Base-by-base conservation (phyloP, 2,329 filamentous ascomycete genomes). In the Dactylellina sp. region DNA sequence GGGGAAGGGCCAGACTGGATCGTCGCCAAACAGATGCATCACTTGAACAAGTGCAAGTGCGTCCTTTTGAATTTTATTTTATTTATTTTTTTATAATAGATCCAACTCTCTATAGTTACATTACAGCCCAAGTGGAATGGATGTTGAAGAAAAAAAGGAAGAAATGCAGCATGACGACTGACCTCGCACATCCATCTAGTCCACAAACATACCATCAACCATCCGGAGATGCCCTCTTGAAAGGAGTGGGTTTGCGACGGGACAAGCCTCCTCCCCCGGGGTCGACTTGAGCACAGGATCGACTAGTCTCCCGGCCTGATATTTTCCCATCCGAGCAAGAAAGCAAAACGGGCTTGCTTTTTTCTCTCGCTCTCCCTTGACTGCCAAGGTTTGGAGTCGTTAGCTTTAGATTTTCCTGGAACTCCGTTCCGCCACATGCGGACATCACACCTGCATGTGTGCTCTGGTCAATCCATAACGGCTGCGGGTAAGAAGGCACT, bases 381-480 rank as follows among this genome's bases (percentile, higher is more conserved):
- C 35, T 42, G 59, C 66, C 52, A 71, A 71, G 59, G 59, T 64
- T 56, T 42, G 40, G 64, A 59, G 61, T 72, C 68, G 68, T 55
- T 65, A 55, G 60, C 46, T 53, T 57, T 74, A 32, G 55, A 56
- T 66, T 72, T 74, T 66, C 70, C 70, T 74, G 70, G 70, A 74
- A 74, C 70, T 74, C 61, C 61, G 61, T 74, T 66, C 70, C 70
- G 70, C 70, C 70, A 74, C 68, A 74, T 61, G 64, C 64, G 64
- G 64, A 37, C 56, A 62, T 74, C 62, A 56, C 70, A 66, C 61
- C 70, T 66, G 61, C 70, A 66, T 74, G 70, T 74, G 61, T 53
- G 56, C 53, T 74, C 63, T 64, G 55, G 68, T 61, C 28, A 57
- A 62, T 66, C 70, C 50, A 60, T 74, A 74, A 74, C 70, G 70